A percentile compares a stretch with the other conserved stretches of the same genome.
These are phyloP conservation scores for Fonsecaea pedrosoi DNA, from an alignment of 2,329 filamentous ascomycete species.

Conservation along the genomic window DNA sequence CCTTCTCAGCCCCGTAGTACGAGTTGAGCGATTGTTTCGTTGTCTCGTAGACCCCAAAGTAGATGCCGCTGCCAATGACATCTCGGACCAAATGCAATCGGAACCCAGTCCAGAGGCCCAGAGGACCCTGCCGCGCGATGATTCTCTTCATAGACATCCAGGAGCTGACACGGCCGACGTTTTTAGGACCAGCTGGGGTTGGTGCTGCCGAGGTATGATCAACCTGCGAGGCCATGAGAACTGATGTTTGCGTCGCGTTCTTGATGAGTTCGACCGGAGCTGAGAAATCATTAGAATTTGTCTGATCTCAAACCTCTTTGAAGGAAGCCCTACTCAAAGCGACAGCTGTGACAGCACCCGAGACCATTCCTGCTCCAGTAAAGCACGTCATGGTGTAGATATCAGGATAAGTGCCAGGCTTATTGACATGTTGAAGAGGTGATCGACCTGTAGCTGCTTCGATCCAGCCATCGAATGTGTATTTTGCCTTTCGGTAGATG, in stretches of 20 bases:
- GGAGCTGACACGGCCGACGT: constrained; percentile 51
- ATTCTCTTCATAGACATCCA: constrained; percentile 53
- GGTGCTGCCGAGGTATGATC: constrained; percentile 13
- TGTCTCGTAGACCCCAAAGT: constrained; percentile 57
- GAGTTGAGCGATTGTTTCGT: constrained; percentile 55
- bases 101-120: constrained; percentile 56
- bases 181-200: constrained; percentile 25
- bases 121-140: constrained; percentile 50
- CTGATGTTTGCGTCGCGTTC: constrained; percentile 57
- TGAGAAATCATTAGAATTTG: constrained; percentile 33
- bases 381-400: constrained; percentile 52
- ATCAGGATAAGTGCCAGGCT: constrained; percentile 51
- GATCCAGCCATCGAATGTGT: constrained; percentile 49
- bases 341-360: constrained; percentile 51
- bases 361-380: constrained; percentile 50
- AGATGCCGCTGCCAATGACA: constrained; percentile 54
- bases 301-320: background rate
- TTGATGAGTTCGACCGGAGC: constrained; percentile 57
- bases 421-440: constrained; percentile 51
- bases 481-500: constrained; percentile 54
- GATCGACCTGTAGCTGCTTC: constrained; percentile 51
- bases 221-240: constrained; percentile 48
- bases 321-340: constrained; percentile 50
- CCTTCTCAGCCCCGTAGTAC: constrained; percentile 52
- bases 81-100: constrained; percentile 54